Percentiles rank a stretch among this genome's conserved stretches.
Conservation (phyloP, 192 early-diverging fungal species). For the Oehlia diaphana region DNA sequence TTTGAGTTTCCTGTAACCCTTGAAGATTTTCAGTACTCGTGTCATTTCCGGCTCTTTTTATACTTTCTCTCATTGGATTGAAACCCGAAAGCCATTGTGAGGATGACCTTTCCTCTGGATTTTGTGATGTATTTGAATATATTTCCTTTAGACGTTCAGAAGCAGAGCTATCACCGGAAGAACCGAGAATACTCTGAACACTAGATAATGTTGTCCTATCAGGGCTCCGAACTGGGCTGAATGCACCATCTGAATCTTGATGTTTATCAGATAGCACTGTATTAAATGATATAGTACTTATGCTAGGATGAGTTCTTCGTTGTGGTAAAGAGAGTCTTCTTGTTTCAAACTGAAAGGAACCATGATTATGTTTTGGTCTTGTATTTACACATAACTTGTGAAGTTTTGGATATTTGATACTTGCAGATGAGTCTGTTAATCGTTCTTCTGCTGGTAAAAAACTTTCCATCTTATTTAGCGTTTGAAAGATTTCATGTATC, state of each 20-base stretch:
- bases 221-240: background rate
- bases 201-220: background rate
- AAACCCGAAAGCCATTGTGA: background rate
- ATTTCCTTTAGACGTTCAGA: slow-evolving; percentile 18
- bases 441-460: slow-evolving; percentile 9
- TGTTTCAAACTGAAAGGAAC: slow-evolving; percentile 4
- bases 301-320: background rate
- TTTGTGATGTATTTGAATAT: background rate
- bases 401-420: slow-evolving; percentile 4
- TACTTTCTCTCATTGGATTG: slow-evolving; percentile 2
- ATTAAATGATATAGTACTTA: slow-evolving; percentile 10
- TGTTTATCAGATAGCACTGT: slow-evolving; percentile 16
- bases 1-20: background rate
- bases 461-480: slow-evolving; percentile 19
- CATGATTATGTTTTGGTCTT: slow-evolving; percentile 5
- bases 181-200: too few relatives aligned
- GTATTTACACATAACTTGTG: slow-evolving; percentile 21
- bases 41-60: background rate
- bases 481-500: slow-evolving; percentile 24
- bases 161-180: slow-evolving; percentile 9
- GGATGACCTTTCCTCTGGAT: background rate
- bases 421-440: background rate
- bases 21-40: slow-evolving; percentile 1
- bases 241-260: slow-evolving; percentile 2
- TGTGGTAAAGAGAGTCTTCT: slow-evolving; percentile 15